Evolutionary conservation across 768 basidiomycete genomes (phyloP), one percentile per base, ranked within the genome.

Genomic region (Hebeloma cylindrosporum): DNA sequence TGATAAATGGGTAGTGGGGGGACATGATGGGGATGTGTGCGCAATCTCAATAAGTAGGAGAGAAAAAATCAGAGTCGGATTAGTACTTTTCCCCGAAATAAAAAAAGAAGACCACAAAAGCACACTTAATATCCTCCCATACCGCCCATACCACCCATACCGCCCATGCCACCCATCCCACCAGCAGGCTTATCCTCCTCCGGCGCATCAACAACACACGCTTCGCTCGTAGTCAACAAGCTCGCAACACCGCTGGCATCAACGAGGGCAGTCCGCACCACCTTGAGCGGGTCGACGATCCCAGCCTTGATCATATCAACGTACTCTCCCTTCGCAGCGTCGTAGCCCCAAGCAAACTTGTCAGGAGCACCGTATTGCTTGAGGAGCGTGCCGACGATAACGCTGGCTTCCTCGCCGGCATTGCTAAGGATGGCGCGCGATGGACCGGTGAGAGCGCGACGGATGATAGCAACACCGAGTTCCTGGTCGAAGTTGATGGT

Each of bases 401-500:
- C 94, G 47, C 82, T 81, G 1, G 90, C 78, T 66, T 97, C 94
- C 68, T 96, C 93, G 27, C 94, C 95, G 2, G 95, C 94, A 63
- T 98, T 98, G 64, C 77, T 77, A 45, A 93, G 80, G 64, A 98
- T 98, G 2, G 88, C 88, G 33, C 92, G 85, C 9, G 86, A 77
- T 5, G 95, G 95, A 45, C 82, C 75, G 14, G 82, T 79, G 52
- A 98, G 69, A 14, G 94, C 93, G 21, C 88, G 82, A 23, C 85
- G 82, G 66, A 96, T 89, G 68, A 96, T 97, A 49, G 83, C 78
- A 17, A 97, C 90, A 56, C 95, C 95, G 45, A 99, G 89, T 58
- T 93, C 85, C 61, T 97, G 94, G 72, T 98, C 95, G 60, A 98
- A 98, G 88, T 97, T 97, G 66, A 72, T 68, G 0, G 88, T 91